Evolutionary conservation across 768 basidiomycete genomes (phyloP).

Genomic region (Rubroboletus satanas): DNA sequence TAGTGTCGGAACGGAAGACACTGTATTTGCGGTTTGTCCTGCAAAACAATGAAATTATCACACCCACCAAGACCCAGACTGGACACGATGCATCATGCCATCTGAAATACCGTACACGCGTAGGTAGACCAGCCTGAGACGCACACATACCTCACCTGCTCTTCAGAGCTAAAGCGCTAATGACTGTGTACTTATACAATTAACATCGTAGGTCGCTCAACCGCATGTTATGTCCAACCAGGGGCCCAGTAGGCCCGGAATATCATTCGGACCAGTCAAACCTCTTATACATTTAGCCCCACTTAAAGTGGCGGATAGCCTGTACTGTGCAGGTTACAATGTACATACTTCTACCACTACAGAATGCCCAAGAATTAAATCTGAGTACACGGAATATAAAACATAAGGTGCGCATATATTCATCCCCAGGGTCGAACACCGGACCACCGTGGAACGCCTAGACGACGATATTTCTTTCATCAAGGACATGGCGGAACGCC

Average conservation of each 20-base stretch:
- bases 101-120: background rate
- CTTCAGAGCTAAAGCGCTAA: background rate
- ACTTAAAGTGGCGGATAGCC: background rate
- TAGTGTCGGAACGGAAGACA: background rate
- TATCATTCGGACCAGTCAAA: too few species aligned
- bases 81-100: too few species aligned
- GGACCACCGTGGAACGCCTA: background rate
- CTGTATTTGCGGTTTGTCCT: background rate
- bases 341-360: background rate
- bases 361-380: background rate
- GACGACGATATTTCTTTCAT: background rate
- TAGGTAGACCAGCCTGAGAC: background rate
- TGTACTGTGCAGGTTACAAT: background rate
- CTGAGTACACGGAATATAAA: background rate
- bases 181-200: background rate
- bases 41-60: background rate
- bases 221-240: background rate
- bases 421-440: background rate
- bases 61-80: too few species aligned
- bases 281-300: background rate
- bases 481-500: constrained; percentile 11
- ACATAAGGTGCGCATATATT: background rate
- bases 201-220: background rate
- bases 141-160: background rate
- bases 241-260: background rate